Evolutionary conservation across 2,329 filamentous ascomycete species (phyloP).

Genomic region (Fusarium sp.): DNA sequence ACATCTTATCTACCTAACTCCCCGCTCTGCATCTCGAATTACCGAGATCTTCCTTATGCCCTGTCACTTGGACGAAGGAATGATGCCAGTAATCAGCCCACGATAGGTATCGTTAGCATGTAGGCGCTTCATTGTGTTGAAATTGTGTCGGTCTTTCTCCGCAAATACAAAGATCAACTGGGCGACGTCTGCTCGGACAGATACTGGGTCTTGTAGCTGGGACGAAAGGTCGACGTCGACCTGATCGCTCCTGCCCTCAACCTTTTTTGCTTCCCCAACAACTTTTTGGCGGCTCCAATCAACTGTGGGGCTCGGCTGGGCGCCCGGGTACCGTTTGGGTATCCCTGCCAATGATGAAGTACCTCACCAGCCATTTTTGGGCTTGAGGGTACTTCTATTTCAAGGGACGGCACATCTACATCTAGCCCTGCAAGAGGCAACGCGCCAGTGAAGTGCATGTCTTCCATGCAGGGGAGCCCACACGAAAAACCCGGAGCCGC

Average conservation of each 20-base stretch:
- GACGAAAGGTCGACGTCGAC: slow-evolving; percentile 30
- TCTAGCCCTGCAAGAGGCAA: slow-evolving; percentile 25
- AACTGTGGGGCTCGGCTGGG: slow-evolving; percentile 11
- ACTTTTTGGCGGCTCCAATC: slow-evolving; percentile 44
- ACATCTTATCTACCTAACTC: not conserved
- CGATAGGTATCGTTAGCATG: slow-evolving; percentile 21
- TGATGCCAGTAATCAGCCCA: slow-evolving; percentile 42
- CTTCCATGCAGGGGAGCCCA: slow-evolving; percentile 39
- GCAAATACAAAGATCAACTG: slow-evolving; percentile 26
- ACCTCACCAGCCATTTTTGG: not conserved
- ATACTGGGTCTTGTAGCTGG: slow-evolving; percentile 14
- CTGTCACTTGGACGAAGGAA: not conserved
- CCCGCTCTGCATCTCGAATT: slow-evolving; percentile 11
- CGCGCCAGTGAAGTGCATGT: slow-evolving; percentile 17
- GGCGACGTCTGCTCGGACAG: slow-evolving; percentile 18
- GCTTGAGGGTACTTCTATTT: not conserved
- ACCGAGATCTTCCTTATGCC: slow-evolving; percentile 25
- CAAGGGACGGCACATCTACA: slow-evolving; percentile 20
- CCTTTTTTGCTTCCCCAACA: slow-evolving; percentile 47
- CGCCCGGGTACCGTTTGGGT: slow-evolving; percentile 13
- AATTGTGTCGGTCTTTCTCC: slow-evolving; percentile 30
- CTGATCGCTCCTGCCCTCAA: slow-evolving; percentile 31
- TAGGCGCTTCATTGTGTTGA: slow-evolving; percentile 13
- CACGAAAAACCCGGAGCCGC: slow-evolving; percentile 25
- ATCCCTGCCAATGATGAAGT: slow-evolving; percentile 14